A percentile compares a stretch with the other conserved stretches of the same genome.
Conservation (phyloP, 202 grass and related monocot genomes). For the Cymbopogon flexuosus region DNA sequence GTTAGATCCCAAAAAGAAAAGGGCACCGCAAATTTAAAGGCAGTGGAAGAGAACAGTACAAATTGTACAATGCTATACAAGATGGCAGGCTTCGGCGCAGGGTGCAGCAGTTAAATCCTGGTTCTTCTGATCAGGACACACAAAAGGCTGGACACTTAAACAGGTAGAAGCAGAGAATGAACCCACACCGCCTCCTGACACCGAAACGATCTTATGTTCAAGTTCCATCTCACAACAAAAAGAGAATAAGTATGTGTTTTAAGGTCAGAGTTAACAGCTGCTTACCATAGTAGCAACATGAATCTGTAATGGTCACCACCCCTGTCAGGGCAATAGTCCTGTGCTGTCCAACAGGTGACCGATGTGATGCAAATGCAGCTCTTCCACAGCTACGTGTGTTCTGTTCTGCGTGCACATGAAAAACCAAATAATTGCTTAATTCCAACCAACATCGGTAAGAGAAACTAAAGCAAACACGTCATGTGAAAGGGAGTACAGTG, state of each 20-base stretch:
- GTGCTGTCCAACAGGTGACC: constrained; percentile 7
- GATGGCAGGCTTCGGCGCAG: constrained; percentile 38
- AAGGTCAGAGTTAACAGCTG: constrained; percentile 28
- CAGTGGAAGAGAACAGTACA: constrained; percentile 22
- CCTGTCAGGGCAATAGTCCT: constrained; percentile 17
- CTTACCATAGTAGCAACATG: constrained; percentile 36
- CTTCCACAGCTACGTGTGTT: constrained; percentile 12
- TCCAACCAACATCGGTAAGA: background rate
- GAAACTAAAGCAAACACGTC: constrained; percentile 8
- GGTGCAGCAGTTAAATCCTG: constrained; percentile 37
- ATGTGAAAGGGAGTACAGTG: background rate
- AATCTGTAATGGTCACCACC: constrained; percentile 19
- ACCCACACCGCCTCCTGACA: constrained; percentile 23
- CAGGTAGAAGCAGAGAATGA: constrained; percentile 30
- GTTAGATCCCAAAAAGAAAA: constrained; percentile 33
- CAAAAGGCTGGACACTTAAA: constrained; percentile 30
- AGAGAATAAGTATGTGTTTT: constrained; percentile 29
- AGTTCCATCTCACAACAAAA: constrained; percentile 17
- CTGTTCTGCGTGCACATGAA: constrained; percentile 1
- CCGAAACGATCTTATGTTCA: background rate
- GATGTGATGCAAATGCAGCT: constrained; percentile 23
- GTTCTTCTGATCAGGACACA: constrained; percentile 26
- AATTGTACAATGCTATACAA: constrained; percentile 22
- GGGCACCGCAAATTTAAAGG: constrained; percentile 5
- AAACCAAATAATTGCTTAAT: background rate